A percentile compares a stretch with the other conserved stretches of the same genome.
Conservation (phyloP, 768 basidiomycete species). For the Tricholoma sp. region DNA sequence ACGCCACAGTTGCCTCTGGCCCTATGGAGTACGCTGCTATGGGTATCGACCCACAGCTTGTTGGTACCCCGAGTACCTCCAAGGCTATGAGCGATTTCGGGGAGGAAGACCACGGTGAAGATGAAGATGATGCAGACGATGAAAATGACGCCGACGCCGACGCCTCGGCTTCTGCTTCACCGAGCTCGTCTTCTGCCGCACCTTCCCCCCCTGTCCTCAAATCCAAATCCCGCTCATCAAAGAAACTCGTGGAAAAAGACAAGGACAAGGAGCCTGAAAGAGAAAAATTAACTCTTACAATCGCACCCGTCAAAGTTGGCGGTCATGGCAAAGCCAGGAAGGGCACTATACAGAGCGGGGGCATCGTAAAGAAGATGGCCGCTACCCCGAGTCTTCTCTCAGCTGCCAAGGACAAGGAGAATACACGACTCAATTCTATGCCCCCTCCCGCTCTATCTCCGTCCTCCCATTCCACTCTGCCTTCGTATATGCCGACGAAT, state of each 20-base stretch:
- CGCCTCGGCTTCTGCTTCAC: constrained; percentile 10
- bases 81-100: constrained; percentile 30
- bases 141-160: constrained; percentile 2
- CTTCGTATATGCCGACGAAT: constrained; percentile 12
- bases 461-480: constrained; percentile 13
- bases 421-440: constrained; percentile 19
- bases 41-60: constrained; percentile 73
- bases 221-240: constrained; percentile 8
- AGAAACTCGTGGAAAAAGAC: neutral
- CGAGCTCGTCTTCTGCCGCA: constrained; percentile 2
- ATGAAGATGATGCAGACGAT: constrained; percentile 5
- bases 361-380: constrained; percentile 55
- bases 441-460: constrained; percentile 15
- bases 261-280: constrained; percentile 9
- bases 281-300: constrained; percentile 37
- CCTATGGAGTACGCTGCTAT: constrained; percentile 9
- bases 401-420: constrained; percentile 33
- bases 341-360: constrained; percentile 70
- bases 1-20: constrained; percentile 36
- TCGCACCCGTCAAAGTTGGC: constrained; percentile 51
- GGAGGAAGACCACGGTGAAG: constrained; percentile 23
- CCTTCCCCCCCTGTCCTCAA: constrained; percentile 9
- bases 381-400: constrained; percentile 13
- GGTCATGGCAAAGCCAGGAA: constrained; percentile 59
- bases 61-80: constrained; percentile 51